Percentiles rank a stretch among this genome's conserved stretches.
phyloP scores from a whole-genome alignment of 345 rosid species.

The Citrus cavaleriei region DNA sequence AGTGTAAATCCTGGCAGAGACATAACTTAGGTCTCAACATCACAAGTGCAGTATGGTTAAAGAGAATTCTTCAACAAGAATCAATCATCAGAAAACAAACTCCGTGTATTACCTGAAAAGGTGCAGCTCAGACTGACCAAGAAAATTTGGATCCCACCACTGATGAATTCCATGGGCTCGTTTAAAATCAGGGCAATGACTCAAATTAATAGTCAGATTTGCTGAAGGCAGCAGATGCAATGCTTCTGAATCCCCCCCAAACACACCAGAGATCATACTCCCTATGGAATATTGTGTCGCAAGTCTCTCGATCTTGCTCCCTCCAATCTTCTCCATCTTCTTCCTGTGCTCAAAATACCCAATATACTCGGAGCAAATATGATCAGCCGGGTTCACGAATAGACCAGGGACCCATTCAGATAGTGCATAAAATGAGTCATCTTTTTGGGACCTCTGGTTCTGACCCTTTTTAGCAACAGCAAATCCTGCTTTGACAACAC shows the following conservation, averaged over 20 bases:
- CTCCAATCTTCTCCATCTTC: constrained; percentile 54
- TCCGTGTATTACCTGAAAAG: constrained; percentile 5
- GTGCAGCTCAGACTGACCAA: constrained; percentile 32
- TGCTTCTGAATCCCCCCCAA: constrained; percentile 33
- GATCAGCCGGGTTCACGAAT: constrained; percentile 53
- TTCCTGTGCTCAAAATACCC: constrained; percentile 65
- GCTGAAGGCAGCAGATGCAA: constrained; percentile 67
- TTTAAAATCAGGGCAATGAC: constrained; percentile 34
- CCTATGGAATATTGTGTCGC: constrained; percentile 47
- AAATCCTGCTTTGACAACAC: constrained; percentile 59
- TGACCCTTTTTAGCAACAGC: constrained; percentile 41
- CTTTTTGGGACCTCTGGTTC: constrained; percentile 20
- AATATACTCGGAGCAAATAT: constrained; percentile 52
- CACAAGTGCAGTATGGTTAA: not conserved
- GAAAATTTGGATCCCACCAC: constrained; percentile 62
- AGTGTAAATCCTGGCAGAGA: not conserved
- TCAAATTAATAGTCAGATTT: constrained; percentile 34
- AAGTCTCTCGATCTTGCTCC: constrained; percentile 45
- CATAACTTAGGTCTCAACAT: not conserved
- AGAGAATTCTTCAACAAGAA: not conserved
- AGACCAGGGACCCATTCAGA: constrained; percentile 52
- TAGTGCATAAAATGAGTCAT: constrained; percentile 30
- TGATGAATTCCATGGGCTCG: constrained; percentile 73
- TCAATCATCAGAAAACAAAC: not conserved
- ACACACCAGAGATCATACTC: constrained; percentile 28